Evolutionary conservation across 1,284 basidiomycete species (phyloP).

Genomic region (Ganoderma resinaceum): DNA sequence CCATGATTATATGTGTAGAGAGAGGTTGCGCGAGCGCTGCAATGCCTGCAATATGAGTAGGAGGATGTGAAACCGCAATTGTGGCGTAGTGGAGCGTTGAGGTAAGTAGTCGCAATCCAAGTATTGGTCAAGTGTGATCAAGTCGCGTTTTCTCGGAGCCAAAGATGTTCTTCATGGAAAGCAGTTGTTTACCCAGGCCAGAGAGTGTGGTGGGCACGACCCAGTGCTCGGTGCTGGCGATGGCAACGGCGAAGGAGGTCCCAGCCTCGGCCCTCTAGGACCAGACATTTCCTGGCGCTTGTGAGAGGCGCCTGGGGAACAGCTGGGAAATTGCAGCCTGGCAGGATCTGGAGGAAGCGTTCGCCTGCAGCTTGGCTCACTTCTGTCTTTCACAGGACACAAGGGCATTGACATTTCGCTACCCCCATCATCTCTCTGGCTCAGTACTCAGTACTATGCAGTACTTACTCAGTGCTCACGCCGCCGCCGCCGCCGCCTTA

Average conservation of each 20-base stretch:
- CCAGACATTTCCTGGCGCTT: neutral
- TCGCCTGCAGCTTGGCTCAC: neutral
- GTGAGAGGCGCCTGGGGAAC: neutral
- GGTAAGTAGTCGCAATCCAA: neutral
- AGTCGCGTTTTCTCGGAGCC: neutral
- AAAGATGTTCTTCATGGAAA: neutral
- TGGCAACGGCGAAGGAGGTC: neutral
- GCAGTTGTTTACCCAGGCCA: neutral
- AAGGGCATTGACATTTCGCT: neutral
- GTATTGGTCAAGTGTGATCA: neutral
- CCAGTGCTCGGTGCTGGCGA: neutral
- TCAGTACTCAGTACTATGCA: too few species aligned
- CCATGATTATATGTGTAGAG: constrained; percentile 6
- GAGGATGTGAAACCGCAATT: neutral
- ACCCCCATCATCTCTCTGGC: neutral
- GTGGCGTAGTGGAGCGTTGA: neutral
- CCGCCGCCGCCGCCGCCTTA: neutral
- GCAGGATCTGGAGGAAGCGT: neutral
- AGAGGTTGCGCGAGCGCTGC: constrained; percentile 3
- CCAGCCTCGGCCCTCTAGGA: too few species aligned
- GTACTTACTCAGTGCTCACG: neutral
- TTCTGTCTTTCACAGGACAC: neutral
- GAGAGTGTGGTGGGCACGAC: neutral
- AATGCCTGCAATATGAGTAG: neutral
- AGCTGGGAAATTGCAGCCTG: too few species aligned